Evolutionary conservation across 202 grass and related monocot species (phyloP).

Genomic region (Zizania palustris): DNA sequence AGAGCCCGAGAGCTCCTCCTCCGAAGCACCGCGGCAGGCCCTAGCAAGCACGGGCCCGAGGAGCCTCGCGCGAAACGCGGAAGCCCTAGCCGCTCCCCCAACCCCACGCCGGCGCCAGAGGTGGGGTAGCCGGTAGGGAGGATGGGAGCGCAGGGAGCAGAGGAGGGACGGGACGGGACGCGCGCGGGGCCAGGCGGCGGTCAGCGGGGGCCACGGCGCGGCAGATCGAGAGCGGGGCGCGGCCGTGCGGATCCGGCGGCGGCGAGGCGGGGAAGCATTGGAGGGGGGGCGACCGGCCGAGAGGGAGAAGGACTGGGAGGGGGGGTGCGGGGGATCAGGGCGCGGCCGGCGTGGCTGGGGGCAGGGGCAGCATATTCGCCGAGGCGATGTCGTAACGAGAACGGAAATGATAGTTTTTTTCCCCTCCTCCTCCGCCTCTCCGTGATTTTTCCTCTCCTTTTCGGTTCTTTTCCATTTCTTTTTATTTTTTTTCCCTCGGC

Average conservation of each 20-base stretch:
- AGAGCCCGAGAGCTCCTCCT: slow-evolving; percentile 38
- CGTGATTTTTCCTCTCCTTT: too few relatives aligned
- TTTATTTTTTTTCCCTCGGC: too few relatives aligned
- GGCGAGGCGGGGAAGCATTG: slow-evolving; percentile 21
- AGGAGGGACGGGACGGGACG: neutral
- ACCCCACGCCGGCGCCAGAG: neutral
- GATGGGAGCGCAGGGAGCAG: too few relatives aligned
- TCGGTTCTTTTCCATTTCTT: too few relatives aligned
- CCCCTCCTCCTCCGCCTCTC: too few relatives aligned
- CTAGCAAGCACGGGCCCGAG: neutral
- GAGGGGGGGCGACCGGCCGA: too few relatives aligned
- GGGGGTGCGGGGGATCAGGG: slow-evolving; percentile 54
- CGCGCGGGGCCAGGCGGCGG: neutral
- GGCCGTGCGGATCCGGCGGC: slow-evolving; percentile 40
- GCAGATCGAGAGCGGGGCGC: slow-evolving; percentile 15
- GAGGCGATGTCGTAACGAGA: too few relatives aligned
- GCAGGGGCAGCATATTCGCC: slow-evolving; percentile 57
- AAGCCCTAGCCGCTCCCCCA: slow-evolving; percentile 34
- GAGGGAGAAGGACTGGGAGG: too few relatives aligned
- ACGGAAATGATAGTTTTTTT: too few relatives aligned
- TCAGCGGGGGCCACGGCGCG: slow-evolving; percentile 19
- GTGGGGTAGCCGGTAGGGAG: too few relatives aligned
- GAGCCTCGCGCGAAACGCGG: neutral
- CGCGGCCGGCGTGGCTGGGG: slow-evolving; percentile 66
- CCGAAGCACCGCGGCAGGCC: neutral